Conservation (phyloP, 2,329 filamentous ascomycete species). For the Pyricularia sp. region DNA sequence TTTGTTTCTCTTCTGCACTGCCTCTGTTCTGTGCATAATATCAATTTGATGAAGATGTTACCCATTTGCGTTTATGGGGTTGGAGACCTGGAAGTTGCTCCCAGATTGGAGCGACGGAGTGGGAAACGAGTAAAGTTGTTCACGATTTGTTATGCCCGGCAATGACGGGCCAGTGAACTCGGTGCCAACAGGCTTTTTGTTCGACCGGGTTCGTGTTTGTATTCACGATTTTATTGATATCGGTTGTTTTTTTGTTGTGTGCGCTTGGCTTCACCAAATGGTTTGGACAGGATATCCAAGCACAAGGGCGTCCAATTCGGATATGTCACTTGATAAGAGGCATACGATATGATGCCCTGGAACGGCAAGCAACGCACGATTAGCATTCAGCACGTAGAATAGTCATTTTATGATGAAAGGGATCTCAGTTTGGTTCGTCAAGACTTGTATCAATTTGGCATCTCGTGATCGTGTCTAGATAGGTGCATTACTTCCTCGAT, state of each 20-base stretch:
- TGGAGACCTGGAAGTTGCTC: neutral
- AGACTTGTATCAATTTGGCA: neutral
- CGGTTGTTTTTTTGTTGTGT: neutral
- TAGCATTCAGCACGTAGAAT: neutral
- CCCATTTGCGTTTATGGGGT: neutral
- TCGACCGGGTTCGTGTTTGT: neutral
- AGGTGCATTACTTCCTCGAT: neutral
- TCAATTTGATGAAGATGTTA: neutral
- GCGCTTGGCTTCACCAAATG: neutral
- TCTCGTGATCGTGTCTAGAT: neutral
- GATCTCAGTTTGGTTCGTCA: neutral
- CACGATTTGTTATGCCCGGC: neutral
- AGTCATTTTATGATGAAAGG: neutral
- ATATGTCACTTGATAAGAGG: neutral
- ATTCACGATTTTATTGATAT: neutral
- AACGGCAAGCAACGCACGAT: neutral
- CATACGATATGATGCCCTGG: neutral
- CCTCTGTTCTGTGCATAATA: neutral
- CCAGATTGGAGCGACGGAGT: neutral
- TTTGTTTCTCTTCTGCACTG: neutral
- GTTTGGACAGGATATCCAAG: neutral
- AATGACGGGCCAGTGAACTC: neutral
- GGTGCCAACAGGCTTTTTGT: neutral
- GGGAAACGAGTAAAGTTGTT: neutral
- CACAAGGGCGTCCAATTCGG: neutral